phyloP scores from a whole-genome alignment of 805 yeast genomes.

The Lachancea waltii region DNA sequence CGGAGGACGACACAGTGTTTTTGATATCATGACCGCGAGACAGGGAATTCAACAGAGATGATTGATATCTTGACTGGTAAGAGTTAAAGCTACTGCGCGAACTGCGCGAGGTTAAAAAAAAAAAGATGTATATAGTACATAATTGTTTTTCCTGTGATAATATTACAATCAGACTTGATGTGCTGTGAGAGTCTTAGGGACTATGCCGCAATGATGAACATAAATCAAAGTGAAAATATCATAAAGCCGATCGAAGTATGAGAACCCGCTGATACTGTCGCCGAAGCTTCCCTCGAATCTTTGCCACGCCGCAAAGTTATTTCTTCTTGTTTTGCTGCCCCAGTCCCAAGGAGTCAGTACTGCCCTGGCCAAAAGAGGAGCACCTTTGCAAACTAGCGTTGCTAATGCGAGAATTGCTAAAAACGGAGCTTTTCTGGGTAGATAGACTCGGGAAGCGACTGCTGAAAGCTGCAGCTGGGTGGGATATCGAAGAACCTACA shows the following conservation, averaged over 20 bases:
- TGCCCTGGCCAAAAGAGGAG: not conserved
- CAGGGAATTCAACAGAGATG: not conserved
- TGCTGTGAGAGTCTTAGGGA: not conserved
- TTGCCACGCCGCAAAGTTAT: not conserved
- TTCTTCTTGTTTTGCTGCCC: slow-evolving; percentile 1
- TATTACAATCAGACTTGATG: not conserved
- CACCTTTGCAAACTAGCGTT: slow-evolving; percentile 4
- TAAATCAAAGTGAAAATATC: not conserved
- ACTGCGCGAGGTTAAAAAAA: not conserved
- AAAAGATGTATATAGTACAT: slow-evolving; percentile 1
- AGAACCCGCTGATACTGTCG: slow-evolving; percentile 1
- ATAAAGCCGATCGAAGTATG: not conserved
- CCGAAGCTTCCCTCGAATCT: not conserved
- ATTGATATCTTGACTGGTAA: not conserved
- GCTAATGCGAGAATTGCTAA: slow-evolving; percentile 10
- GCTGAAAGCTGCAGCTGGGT: not conserved
- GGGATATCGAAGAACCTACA: slow-evolving; percentile 6
- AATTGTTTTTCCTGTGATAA: slow-evolving; percentile 1
- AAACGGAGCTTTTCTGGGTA: slow-evolving; percentile 11
- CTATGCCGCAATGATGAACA: not conserved
- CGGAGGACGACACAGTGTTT: too few species aligned
- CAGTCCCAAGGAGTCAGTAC: not conserved
- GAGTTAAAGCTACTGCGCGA: not conserved
- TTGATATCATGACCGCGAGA: too few species aligned
- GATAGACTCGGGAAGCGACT: slow-evolving; percentile 9